Evolutionary conservation across 2,329 filamentous ascomycete species (phyloP).

Genomic region (Xylaria polymorpha): DNA sequence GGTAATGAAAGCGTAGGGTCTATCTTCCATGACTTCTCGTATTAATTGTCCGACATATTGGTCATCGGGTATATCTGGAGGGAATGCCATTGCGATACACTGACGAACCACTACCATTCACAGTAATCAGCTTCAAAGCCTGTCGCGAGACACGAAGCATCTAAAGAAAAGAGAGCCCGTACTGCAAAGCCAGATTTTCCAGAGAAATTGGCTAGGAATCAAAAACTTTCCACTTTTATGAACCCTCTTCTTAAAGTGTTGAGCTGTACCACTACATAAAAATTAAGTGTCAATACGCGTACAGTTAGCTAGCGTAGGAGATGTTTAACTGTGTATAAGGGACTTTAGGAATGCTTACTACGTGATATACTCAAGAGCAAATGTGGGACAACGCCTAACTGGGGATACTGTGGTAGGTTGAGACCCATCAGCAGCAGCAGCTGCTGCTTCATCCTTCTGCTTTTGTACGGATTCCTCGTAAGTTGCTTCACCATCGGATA

Average conservation of each 20-base stretch:
- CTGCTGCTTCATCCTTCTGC: not conserved
- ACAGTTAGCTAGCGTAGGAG: not conserved
- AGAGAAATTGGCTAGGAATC: constrained; percentile 31
- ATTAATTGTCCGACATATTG: not conserved
- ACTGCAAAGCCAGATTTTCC: constrained; percentile 36
- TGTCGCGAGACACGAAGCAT: not conserved
- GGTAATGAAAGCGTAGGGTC: not conserved
- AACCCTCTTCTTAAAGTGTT: not conserved
- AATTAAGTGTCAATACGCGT: not conserved
- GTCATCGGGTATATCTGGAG: constrained; percentile 20
- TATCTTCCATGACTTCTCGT: constrained; percentile 1
- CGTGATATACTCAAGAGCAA: constrained; percentile 30
- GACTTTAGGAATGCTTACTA: constrained; percentile 1
- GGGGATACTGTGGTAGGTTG: not conserved
- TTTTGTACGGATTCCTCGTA: not conserved
- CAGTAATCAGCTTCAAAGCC: not conserved
- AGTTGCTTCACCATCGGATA: not conserved
- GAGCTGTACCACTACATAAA: constrained; percentile 16
- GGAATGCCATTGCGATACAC: constrained; percentile 32
- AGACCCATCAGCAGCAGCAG: not conserved
- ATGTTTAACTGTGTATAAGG: not conserved
- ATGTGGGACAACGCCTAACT: constrained; percentile 19
- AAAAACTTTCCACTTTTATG: no score
- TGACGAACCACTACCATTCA: constrained; percentile 31
- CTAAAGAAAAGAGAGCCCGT: constrained; percentile 20